phyloP scores from a whole-genome alignment of 768 basidiomycete species.

The Boletus rubroflammeus region DNA sequence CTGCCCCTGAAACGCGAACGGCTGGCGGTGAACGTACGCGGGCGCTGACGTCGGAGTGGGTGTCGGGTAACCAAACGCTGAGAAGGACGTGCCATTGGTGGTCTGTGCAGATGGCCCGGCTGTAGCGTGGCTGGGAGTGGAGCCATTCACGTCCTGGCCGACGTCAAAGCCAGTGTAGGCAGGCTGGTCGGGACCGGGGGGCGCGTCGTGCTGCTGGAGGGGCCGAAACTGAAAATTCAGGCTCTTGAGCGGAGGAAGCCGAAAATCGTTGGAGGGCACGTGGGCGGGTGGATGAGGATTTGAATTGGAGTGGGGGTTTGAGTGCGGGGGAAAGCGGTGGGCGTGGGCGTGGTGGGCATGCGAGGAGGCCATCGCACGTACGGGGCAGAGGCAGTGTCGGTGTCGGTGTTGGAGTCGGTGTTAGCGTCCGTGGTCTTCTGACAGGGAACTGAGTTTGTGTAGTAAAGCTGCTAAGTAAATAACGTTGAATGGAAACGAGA shows the following conservation, averaged over 20 bases:
- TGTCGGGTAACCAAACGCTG: constrained; percentile 21
- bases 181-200: constrained; percentile 6
- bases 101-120: neutral
- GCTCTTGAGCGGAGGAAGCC: constrained; percentile 70
- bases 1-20: constrained; percentile 18
- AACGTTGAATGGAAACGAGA: constrained; percentile 6
- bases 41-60: constrained; percentile 21
- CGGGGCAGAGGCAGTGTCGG: constrained; percentile 6
- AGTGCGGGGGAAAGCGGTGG: constrained; percentile 15
- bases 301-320: constrained; percentile 21
- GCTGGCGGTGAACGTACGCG: constrained; percentile 21
- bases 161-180: constrained; percentile 19
- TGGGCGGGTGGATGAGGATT: constrained; percentile 34
- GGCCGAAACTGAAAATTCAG: constrained; percentile 56
- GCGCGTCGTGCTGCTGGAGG: constrained; percentile 25
- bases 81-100: constrained; percentile 17
- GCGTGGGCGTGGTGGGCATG: constrained; percentile 36
- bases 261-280: constrained; percentile 43
- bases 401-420: neutral
- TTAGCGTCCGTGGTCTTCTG: constrained; percentile 4
- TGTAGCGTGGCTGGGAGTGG: neutral
- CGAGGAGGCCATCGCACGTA: constrained; percentile 44
- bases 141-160: constrained; percentile 14
- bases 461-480: neutral
- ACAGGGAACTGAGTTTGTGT: neutral